These are phyloP conservation scores for Penicillium sp. DNA, from an alignment of 2,329 filamentous ascomycete species.

Conservation along the genomic window DNA sequence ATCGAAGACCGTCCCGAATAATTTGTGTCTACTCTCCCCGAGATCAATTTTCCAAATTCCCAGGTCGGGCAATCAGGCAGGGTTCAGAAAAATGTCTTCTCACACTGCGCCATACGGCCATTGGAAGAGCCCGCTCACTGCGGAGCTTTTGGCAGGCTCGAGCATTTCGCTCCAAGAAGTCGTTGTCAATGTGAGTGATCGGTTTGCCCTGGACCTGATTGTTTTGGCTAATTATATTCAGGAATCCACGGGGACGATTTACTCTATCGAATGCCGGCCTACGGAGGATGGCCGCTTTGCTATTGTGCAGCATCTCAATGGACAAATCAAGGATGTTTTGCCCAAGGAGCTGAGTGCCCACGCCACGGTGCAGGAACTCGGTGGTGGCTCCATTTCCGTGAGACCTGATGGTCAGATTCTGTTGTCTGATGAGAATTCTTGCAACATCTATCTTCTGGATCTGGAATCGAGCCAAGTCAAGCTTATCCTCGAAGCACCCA, in stretches of 20 bases:
- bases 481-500: slow-evolving; percentile 31
- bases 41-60: background rate
- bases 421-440: slow-evolving; percentile 47
- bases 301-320: slow-evolving; percentile 45
- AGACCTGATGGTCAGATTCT: slow-evolving; percentile 43
- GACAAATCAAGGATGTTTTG: slow-evolving; percentile 42
- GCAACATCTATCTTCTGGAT: slow-evolving; percentile 46
- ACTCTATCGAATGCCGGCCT: slow-evolving; percentile 37
- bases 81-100: background rate
- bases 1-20: background rate
- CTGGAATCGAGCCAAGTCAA: slow-evolving; percentile 36
- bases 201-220: background rate
- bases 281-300: slow-evolving; percentile 43
- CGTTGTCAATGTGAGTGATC: slow-evolving; percentile 26
- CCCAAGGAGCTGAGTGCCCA: slow-evolving; percentile 45
- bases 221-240: background rate
- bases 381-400: slow-evolving; percentile 48
- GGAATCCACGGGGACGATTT: slow-evolving; percentile 30
- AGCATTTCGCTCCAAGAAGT: slow-evolving; percentile 35
- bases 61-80: background rate
- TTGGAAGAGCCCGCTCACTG: slow-evolving; percentile 41
- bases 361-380: slow-evolving; percentile 55
- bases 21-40: background rate
- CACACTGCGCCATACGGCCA: slow-evolving; percentile 34
- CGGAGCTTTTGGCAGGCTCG: slow-evolving; percentile 34